These are phyloP conservation scores for Endocalyx cinctus DNA, from an alignment of 2,329 filamentous ascomycete species.

Conservation along the genomic window DNA sequence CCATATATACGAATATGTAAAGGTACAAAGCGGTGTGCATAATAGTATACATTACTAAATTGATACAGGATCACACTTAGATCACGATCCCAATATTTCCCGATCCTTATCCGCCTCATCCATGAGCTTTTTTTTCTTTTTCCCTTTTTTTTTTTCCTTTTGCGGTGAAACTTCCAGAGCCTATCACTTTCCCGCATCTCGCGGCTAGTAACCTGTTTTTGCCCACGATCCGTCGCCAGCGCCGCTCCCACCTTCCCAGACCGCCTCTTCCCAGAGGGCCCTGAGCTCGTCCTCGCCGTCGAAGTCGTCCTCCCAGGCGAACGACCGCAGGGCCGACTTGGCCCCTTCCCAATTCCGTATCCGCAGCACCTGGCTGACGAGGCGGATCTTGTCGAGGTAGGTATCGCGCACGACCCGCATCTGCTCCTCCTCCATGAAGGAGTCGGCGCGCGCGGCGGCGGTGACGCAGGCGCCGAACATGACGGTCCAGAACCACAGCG, in stretches of 20 bases:
- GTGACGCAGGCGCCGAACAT: constrained; percentile 41
- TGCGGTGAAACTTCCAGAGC: no score
- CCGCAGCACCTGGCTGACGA: constrained; percentile 33
- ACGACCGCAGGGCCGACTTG: constrained; percentile 30
- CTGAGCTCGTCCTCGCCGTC: constrained; percentile 35
- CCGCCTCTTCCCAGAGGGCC: constrained; percentile 37
- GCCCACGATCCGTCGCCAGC: no score
- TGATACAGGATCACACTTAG: no score
- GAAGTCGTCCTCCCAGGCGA: constrained; percentile 36
- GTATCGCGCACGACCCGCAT: constrained; percentile 32
- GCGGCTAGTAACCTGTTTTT: no score
- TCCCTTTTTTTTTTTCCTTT: no score
- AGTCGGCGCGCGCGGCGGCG: constrained; percentile 31
- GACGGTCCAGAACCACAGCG: constrained; percentile 42
- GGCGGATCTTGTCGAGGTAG: constrained; percentile 37
- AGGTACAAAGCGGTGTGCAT: no score
- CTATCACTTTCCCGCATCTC: no score
- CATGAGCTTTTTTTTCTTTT: no score
- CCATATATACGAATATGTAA: no score
- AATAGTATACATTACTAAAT: no score
- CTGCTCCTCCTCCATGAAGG: constrained; percentile 31
- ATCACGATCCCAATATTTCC: no score
- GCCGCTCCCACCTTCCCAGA: constrained; percentile 25
- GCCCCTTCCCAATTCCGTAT: constrained; percentile 35
- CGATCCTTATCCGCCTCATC: no score